Evolutionary conservation across 2,329 filamentous ascomycete species (phyloP).

Genomic region (Diaporthe velutina): DNA sequence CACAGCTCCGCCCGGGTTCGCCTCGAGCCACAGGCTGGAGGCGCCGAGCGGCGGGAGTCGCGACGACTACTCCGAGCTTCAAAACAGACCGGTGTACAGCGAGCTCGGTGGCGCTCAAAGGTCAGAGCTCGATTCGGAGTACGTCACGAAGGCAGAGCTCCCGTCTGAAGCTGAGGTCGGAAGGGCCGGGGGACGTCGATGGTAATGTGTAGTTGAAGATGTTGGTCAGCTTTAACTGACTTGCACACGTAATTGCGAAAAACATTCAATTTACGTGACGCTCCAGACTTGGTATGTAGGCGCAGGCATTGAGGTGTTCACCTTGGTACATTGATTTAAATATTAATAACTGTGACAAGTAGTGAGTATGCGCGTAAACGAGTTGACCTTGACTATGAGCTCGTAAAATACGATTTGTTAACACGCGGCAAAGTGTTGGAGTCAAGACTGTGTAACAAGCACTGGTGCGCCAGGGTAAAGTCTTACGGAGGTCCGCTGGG

Average conservation of each 20-base stretch:
- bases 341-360: no score
- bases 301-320: no score
- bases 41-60: background rate
- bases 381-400: no score
- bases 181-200: background rate
- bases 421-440: background rate
- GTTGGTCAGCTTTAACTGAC: background rate
- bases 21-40: background rate
- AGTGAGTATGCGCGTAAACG: no score
- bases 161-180: background rate
- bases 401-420: background rate
- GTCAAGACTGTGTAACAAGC: background rate
- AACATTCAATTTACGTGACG: no score
- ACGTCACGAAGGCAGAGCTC: background rate
- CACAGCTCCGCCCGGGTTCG: background rate
- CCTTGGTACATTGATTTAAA: no score
- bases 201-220: background rate
- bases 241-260: background rate
- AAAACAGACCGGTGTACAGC: background rate
- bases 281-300: no score
- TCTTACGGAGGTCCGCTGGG: slow-evolving; percentile 1
- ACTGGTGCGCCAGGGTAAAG: background rate
- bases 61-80: background rate
- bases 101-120: background rate
- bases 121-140: background rate